Percentiles rank a stretch among this genome's conserved stretches.
Evolutionary conservation across 2,329 filamentous ascomycete genomes (phyloP).

Genomic region (Pseudocercospora pini-densiflorae): DNA sequence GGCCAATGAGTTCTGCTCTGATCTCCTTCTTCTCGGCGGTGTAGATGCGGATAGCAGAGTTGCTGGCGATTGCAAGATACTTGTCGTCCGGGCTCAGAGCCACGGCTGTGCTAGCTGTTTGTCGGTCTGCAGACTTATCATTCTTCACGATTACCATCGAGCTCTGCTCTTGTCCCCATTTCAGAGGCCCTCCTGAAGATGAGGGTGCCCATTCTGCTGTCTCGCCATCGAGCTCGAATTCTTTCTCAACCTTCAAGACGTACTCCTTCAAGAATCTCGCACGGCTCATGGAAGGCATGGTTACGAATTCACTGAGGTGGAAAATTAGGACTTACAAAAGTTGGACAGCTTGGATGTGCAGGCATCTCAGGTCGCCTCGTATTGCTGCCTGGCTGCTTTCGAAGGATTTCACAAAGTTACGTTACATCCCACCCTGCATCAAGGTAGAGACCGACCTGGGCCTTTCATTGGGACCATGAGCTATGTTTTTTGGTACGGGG

Average conservation of each 20-base stretch:
- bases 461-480: background rate
- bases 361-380: background rate
- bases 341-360: background rate
- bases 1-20: slow-evolving; percentile 14
- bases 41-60: slow-evolving; percentile 13
- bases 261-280: slow-evolving; percentile 12
- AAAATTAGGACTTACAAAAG: background rate
- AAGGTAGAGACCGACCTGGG: background rate
- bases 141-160: slow-evolving; percentile 8
- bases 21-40: slow-evolving; percentile 5
- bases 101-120: background rate
- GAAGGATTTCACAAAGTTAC: background rate
- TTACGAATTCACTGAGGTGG: background rate
- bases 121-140: background rate
- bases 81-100: background rate
- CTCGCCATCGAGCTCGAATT: slow-evolving; percentile 13
- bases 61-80: slow-evolving; percentile 4
- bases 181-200: slow-evolving; percentile 10
- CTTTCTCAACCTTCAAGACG: slow-evolving; percentile 14
- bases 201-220: slow-evolving; percentile 17
- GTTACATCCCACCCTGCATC: background rate
- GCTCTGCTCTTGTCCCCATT: slow-evolving; percentile 16
- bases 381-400: background rate
- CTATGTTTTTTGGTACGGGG: background rate
- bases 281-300: slow-evolving; percentile 7